A percentile compares a stretch with the other conserved stretches of the same genome.
Conservation (phyloP, 1,284 basidiomycete genomes). For the Leccinum ponderosum region DNA sequence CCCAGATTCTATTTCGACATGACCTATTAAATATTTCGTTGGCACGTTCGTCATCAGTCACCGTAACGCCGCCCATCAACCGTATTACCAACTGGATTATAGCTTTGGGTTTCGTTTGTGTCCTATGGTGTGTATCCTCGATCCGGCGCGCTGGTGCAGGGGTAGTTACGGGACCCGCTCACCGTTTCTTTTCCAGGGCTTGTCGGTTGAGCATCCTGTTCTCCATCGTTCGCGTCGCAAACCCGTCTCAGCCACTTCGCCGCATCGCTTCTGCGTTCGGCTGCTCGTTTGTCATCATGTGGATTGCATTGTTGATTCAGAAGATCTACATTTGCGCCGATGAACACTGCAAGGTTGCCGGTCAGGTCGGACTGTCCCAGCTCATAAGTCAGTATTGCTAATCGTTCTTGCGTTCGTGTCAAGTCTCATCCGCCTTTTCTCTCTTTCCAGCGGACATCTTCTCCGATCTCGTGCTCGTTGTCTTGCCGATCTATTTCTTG, state of each 20-base stretch:
- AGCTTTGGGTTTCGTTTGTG: conserved; percentile 17
- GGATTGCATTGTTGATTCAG: conserved; percentile 20
- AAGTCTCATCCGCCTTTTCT: neutral
- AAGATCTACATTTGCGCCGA: conserved; percentile 12
- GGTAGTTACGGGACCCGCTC: neutral
- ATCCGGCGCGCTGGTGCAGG: neutral
- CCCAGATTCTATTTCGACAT: neutral
- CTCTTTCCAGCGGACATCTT: conserved; percentile 21
- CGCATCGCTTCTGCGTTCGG: conserved; percentile 10
- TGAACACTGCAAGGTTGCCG: conserved; percentile 2
- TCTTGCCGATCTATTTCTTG: conserved; percentile 20
- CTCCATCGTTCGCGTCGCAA: conserved; percentile 23
- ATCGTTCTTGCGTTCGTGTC: neutral
- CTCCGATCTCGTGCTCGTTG: conserved; percentile 25
- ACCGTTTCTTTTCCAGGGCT: conserved; percentile 12
- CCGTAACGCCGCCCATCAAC: neutral
- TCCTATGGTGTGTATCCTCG: conserved; percentile 20
- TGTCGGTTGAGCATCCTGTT: conserved; percentile 27
- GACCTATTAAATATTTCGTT: neutral
- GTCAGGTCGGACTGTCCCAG: conserved; percentile 14
- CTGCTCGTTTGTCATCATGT: conserved; percentile 26
- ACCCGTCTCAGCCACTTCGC: conserved; percentile 10
- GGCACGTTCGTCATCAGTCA: neutral
- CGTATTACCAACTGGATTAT: conserved; percentile 13
- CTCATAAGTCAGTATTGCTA: conserved; percentile 21